These are phyloP conservation scores for Ogataea trehalophila DNA, from an alignment of 805 yeast genomes.

Conservation along the genomic window DNA sequence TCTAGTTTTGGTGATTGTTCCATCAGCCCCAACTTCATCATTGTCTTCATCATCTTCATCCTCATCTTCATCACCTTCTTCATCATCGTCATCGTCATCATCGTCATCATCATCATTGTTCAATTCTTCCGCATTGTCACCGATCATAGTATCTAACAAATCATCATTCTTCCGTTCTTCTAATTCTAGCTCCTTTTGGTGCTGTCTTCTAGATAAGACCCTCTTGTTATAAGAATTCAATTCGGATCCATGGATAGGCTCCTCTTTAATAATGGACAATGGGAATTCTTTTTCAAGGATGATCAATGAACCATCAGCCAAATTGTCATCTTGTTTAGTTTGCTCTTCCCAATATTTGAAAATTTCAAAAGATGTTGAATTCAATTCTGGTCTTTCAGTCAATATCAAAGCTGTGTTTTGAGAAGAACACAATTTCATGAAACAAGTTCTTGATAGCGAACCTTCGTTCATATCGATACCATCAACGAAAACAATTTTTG, in stretches of 20 bases:
- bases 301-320: slow-evolving; percentile 61
- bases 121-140: slow-evolving; percentile 25
- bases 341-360: slow-evolving; percentile 49
- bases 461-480: slow-evolving; percentile 65
- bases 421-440: slow-evolving; percentile 53
- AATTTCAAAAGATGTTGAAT: slow-evolving; percentile 46
- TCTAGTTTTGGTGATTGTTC: slow-evolving; percentile 14
- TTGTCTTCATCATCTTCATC: slow-evolving; percentile 12
- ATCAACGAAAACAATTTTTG: slow-evolving; percentile 77
- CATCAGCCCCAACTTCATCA: slow-evolving; percentile 24
- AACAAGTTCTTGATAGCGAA: slow-evolving; percentile 48
- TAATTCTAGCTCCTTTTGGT: slow-evolving; percentile 30
- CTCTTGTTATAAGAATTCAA: slow-evolving; percentile 41
- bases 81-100: slow-evolving; percentile 26
- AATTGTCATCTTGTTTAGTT: slow-evolving; percentile 31
- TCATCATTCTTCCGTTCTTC: slow-evolving; percentile 30
- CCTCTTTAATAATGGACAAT: slow-evolving; percentile 41
- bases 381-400: slow-evolving; percentile 56
- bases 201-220: slow-evolving; percentile 42
- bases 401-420: slow-evolving; percentile 67
- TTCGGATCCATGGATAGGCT: slow-evolving; percentile 45
- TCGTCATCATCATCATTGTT: too few species aligned
- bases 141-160: slow-evolving; percentile 29
- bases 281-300: slow-evolving; percentile 38
- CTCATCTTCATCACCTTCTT: slow-evolving; percentile 15